phyloP scores from a whole-genome alignment of 1,284 basidiomycete species.

The Xerocomus nothofagi region DNA sequence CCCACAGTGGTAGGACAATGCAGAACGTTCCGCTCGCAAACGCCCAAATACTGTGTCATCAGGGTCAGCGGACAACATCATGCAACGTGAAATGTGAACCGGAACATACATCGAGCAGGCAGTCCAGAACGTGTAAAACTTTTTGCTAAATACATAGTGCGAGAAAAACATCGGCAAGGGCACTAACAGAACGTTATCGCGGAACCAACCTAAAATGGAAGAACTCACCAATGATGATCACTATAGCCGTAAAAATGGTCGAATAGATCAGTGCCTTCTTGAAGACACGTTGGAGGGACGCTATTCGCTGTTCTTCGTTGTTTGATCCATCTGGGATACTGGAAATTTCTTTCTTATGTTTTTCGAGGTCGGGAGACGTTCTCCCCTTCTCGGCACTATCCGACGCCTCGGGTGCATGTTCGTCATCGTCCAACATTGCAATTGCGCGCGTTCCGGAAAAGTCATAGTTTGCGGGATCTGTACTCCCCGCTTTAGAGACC shows the following conservation, averaged over 20 bases:
- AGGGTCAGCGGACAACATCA: not conserved
- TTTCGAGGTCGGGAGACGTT: conserved; percentile 9
- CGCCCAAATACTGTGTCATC: conserved; percentile 43
- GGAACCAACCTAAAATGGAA: not conserved
- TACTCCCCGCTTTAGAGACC: conserved; percentile 2
- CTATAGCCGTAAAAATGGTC: conserved; percentile 38
- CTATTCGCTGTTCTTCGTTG: conserved; percentile 16
- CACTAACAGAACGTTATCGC: conserved; percentile 29
- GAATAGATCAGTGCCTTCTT: conserved; percentile 45
- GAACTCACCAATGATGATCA: conserved; percentile 42
- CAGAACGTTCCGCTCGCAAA: conserved; percentile 47
- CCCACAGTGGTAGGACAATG: conserved; percentile 49
- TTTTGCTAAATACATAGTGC: conserved; percentile 48
- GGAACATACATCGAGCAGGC: conserved; percentile 44
- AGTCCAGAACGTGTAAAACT: conserved; percentile 54
- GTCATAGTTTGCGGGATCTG: conserved; percentile 49
- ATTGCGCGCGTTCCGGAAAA: conserved; percentile 48
- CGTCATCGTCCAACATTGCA: conserved; percentile 33
- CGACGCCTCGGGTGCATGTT: not conserved
- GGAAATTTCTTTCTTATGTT: conserved; percentile 16
- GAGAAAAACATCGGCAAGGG: conserved; percentile 56
- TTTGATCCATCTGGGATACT: conserved; percentile 8
- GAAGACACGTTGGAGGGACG: conserved; percentile 39
- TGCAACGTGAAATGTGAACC: not conserved
- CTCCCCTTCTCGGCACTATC: conserved; percentile 3